phyloP scores from a whole-genome alignment of 352 stramenopile genomes.

The Phytophthora sp. region DNA sequence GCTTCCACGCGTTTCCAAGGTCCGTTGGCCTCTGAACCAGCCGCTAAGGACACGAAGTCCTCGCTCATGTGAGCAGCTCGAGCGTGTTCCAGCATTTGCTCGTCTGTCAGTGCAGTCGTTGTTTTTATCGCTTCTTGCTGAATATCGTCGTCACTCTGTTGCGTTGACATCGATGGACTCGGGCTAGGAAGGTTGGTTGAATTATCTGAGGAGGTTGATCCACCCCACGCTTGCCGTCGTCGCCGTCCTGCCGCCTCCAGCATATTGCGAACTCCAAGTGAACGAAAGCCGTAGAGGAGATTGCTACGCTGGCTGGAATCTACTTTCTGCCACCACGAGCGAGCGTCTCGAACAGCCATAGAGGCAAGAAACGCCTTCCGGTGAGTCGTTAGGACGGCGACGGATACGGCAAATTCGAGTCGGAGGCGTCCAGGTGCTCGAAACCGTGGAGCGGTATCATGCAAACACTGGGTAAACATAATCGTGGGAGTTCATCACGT shows the following conservation, averaged over 20 bases:
- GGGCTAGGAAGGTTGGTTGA: not conserved
- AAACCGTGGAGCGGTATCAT: not conserved
- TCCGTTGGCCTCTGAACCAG: constrained; percentile 21
- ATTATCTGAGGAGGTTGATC: not conserved
- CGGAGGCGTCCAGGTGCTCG: not conserved
- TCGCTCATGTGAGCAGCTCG: constrained; percentile 9
- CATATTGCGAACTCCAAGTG: constrained; percentile 8
- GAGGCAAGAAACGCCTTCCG: not conserved
- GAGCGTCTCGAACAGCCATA: too few relatives aligned
- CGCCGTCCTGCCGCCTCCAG: constrained; percentile 7
- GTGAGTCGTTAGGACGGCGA: not conserved
- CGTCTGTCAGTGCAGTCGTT: not conserved
- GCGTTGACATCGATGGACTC: constrained; percentile 2
- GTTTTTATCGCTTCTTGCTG: not conserved
- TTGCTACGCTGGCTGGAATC: too few relatives aligned
- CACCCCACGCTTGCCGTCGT: constrained; percentile 4
- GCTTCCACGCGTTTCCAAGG: constrained; percentile 27
- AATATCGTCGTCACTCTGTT: constrained; percentile 26
- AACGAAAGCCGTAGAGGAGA: too few relatives aligned
- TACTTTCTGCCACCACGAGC: too few relatives aligned
- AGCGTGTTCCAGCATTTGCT: constrained; percentile 25
- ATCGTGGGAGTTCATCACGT: not conserved
- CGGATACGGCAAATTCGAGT: not conserved
- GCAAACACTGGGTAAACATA: not conserved
- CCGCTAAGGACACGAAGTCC: constrained; percentile 13